Percentiles rank a stretch among this genome's conserved stretches.
Evolutionary conservation across 2,329 filamentous ascomycete genomes (phyloP).

Genomic region (Herpomyces periplanetae): DNA sequence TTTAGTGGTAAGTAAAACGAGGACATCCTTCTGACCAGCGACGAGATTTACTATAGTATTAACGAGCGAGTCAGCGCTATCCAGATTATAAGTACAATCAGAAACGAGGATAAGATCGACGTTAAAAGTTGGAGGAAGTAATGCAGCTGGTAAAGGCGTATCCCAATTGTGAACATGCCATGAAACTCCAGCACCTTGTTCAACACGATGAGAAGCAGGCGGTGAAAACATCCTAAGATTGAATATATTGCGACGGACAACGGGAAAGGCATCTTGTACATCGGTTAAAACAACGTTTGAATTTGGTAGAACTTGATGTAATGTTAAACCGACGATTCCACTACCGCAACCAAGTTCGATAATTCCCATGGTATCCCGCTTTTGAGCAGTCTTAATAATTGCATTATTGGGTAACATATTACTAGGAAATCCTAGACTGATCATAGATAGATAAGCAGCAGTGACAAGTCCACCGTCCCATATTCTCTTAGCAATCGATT

Average conservation of each 20-base stretch:
- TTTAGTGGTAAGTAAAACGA: slow-evolving; percentile 22
- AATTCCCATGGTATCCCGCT: too few species aligned
- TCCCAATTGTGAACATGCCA: slow-evolving; percentile 22
- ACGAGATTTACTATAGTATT: slow-evolving; percentile 13
- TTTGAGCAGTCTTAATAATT: slow-evolving; percentile 8
- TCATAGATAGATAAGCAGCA: slow-evolving; percentile 5
- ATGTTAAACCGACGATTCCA: slow-evolving; percentile 23
- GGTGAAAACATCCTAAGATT: slow-evolving; percentile 9
- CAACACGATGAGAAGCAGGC: too few species aligned
- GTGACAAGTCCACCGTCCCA: slow-evolving; percentile 13
- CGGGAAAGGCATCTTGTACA: slow-evolving; percentile 19
- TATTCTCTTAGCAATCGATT: slow-evolving; percentile 28
- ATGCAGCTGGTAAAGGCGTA: too few species aligned
- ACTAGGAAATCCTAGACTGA: slow-evolving; percentile 2
- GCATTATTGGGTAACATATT: slow-evolving; percentile 1
- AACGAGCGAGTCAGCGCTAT: slow-evolving; percentile 22
- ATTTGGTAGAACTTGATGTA: slow-evolving; percentile 14
- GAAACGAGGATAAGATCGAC: slow-evolving; percentile 22
- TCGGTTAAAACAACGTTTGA: slow-evolving; percentile 21
- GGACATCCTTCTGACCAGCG: slow-evolving; percentile 10
- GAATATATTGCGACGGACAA: slow-evolving; percentile 17
- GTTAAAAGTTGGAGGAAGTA: slow-evolving; percentile 7
- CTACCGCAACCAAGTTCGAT: slow-evolving; percentile 27
- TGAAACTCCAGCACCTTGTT: too few species aligned
- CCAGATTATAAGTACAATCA: slow-evolving; percentile 32